phyloP scores from a whole-genome alignment of 495 filamentous ascomycete genomes.

The Aspergillus affinis region DNA sequence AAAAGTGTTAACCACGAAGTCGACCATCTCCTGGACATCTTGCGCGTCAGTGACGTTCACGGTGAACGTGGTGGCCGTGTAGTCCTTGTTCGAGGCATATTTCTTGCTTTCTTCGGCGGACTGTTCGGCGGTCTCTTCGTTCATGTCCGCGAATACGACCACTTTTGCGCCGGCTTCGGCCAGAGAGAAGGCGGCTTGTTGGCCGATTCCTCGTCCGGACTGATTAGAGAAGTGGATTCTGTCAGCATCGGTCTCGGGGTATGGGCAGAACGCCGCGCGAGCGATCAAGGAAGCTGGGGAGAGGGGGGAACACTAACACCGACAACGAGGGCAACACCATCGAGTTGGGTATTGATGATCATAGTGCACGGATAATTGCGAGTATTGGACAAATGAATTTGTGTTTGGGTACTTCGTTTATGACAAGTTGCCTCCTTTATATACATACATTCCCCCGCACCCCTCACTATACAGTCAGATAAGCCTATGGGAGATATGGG shows the following conservation, averaged over 20 bases:
- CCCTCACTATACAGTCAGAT: too few relatives aligned
- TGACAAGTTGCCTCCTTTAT: too few relatives aligned
- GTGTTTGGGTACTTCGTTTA: too few relatives aligned
- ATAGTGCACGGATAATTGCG: too few relatives aligned
- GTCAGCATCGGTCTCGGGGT: neutral
- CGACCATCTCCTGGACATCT: neutral
- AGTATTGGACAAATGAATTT: too few relatives aligned
- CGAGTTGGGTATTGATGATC: neutral
- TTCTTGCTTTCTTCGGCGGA: neutral
- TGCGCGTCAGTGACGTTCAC: neutral
- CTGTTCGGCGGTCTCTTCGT: neutral
- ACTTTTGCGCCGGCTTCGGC: constrained; percentile 3
- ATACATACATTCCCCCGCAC: too few relatives aligned
- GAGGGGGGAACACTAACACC: neutral
- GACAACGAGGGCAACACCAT: constrained; percentile 4
- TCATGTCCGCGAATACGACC: constrained; percentile 4
- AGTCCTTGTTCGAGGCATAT: constrained; percentile 4
- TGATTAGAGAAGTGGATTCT: too few relatives aligned
- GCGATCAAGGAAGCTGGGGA: too few relatives aligned
- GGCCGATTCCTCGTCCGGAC: constrained; percentile 4
- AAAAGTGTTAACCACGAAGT: neutral
- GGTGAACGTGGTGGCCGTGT: neutral
- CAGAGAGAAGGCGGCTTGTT: constrained; percentile 1
- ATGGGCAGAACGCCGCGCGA: too few relatives aligned
- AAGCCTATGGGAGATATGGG: too few relatives aligned